These are phyloP conservation scores for Didymella segeticola DNA, from an alignment of 2,329 filamentous ascomycete genomes.

Conservation along the genomic window DNA sequence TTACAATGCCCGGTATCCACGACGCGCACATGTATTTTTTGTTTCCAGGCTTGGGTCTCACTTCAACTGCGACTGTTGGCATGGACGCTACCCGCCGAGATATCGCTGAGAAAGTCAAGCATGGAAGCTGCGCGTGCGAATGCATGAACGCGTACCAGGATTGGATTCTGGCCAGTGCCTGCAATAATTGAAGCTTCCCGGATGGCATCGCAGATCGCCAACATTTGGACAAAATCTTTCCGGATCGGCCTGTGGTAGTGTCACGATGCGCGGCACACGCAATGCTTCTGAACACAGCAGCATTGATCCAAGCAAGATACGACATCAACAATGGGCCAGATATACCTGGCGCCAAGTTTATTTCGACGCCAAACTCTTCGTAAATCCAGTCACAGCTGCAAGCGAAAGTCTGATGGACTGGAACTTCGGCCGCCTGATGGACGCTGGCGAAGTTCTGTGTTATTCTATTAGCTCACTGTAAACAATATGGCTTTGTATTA, in stretches of 20 bases:
- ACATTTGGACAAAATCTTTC: slow-evolving; percentile 32
- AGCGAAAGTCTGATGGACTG: slow-evolving; percentile 32
- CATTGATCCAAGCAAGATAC: slow-evolving; percentile 28
- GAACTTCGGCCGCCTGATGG: slow-evolving; percentile 37
- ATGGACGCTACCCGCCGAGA: slow-evolving; percentile 30
- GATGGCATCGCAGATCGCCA: slow-evolving; percentile 27
- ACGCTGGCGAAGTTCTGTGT: too few relatives aligned
- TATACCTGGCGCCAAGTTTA: slow-evolving; percentile 28
- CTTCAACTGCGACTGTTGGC: slow-evolving; percentile 35
- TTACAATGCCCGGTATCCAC: slow-evolving; percentile 49
- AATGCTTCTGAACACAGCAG: slow-evolving; percentile 24
- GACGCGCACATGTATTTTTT: slow-evolving; percentile 48
- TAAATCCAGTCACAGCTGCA: slow-evolving; percentile 16
- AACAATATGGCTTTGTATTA: too few relatives aligned
- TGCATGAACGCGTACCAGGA: slow-evolving; percentile 34
- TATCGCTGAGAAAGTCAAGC: slow-evolving; percentile 30
- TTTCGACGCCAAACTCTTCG: slow-evolving; percentile 37
- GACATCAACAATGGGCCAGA: slow-evolving; percentile 29
- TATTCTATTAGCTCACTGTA: too few relatives aligned
- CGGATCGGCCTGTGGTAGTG: slow-evolving; percentile 39
- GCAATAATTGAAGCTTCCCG: slow-evolving; percentile 24
- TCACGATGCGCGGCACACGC: slow-evolving; percentile 38
- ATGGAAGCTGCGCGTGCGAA: slow-evolving; percentile 36
- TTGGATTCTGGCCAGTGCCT: slow-evolving; percentile 30
- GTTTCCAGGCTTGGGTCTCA: slow-evolving; percentile 33